Base-by-base conservation (phyloP, 2,329 filamentous ascomycete species). In the Cercospora nicotianae region DNA sequence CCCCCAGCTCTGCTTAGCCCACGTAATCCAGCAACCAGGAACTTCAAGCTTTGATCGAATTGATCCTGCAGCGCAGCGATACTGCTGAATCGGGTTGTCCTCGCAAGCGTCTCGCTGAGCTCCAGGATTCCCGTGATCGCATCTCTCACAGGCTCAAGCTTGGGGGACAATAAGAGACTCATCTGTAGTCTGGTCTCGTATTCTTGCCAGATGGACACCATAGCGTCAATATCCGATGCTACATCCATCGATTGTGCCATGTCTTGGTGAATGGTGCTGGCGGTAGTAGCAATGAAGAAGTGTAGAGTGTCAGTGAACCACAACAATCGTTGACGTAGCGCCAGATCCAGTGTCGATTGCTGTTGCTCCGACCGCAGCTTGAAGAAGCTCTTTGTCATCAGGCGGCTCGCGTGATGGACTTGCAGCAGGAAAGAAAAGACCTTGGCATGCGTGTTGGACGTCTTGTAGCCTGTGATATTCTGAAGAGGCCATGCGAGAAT, bases 371-470 rank as follows among this genome's bases (percentile, higher is more conserved):
- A 31, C 53, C 63, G 74, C 26, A 68, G 77, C 42, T 78, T 75
- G 45, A 83, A 70, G 64, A 81, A 75, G 71, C 80, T 76, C 68
- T 84, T 85, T 28, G 89, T 87, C 2, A 97, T 83, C 1, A 90
- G 80, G 69, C 89, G 86, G 62, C 87, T 87, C 3, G 91, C 90
- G 58, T 93, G 87, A 63, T 90, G 89, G 28, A 92, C 82, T 77
- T 97, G 94, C 31, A 96, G 84, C 0, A 96, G 84, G 8, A 97
- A 85, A 0, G 87, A 90, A 72, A 92, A 93, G 3, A 94, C 81
- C 26, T 85, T 82, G 74, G 92, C 90, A 75, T 97, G 96, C 3
- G 85, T 83, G 0, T 80, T 76, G 23, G 93, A 84, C 6, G 88
- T 88, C 3, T 86, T 82, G 57, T 87, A 86, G 1, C 88, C 88